Percentiles rank a stretch among this genome's conserved stretches.
Evolutionary conservation across 345 rosid genomes (phyloP).

Genomic region (Xanthoceras sorbifolium): DNA sequence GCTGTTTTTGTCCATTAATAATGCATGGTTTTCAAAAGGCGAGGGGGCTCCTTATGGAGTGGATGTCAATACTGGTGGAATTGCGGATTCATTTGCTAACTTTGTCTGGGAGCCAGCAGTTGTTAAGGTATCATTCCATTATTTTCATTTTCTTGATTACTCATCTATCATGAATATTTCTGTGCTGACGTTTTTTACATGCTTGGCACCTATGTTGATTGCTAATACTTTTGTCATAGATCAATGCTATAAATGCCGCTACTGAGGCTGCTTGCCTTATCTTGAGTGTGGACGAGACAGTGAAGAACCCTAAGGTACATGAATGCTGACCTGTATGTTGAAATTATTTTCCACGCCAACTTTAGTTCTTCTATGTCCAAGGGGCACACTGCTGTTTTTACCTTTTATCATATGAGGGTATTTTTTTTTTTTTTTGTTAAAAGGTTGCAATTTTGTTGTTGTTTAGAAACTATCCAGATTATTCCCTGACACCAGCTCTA

Average conservation of each 20-base stretch:
- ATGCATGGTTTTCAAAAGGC: slow-evolving; percentile 40
- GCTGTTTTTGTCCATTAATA: background rate
- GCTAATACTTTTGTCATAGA: slow-evolving; percentile 44
- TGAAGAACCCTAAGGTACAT: slow-evolving; percentile 94
- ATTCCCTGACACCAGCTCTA: background rate
- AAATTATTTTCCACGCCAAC: background rate
- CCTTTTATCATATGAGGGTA: background rate
- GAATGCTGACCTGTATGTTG: slow-evolving; percentile 1
- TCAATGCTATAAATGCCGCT: slow-evolving; percentile 98
- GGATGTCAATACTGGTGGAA: slow-evolving; percentile 93
- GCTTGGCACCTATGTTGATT: background rate
- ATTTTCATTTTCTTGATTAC: slow-evolving; percentile 1
- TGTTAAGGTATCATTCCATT: slow-evolving; percentile 69
- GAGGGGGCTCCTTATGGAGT: slow-evolving; percentile 95
- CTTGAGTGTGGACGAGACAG: slow-evolving; percentile 96
- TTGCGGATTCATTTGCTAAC: slow-evolving; percentile 91
- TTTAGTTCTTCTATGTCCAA: background rate
- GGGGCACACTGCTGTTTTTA: background rate
- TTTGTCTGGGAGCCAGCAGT: slow-evolving; percentile 99
- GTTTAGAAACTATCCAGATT: background rate
- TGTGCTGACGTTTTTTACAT: slow-evolving; percentile 3
- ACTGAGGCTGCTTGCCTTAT: slow-evolving; percentile 98
- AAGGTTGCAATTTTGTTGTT: background rate
- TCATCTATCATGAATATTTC: background rate
- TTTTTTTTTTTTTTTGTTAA: background rate